These are phyloP conservation scores for Hypsizygus ulmarius DNA, from an alignment of 1,284 basidiomycete genomes.

Conservation along the genomic window DNA sequence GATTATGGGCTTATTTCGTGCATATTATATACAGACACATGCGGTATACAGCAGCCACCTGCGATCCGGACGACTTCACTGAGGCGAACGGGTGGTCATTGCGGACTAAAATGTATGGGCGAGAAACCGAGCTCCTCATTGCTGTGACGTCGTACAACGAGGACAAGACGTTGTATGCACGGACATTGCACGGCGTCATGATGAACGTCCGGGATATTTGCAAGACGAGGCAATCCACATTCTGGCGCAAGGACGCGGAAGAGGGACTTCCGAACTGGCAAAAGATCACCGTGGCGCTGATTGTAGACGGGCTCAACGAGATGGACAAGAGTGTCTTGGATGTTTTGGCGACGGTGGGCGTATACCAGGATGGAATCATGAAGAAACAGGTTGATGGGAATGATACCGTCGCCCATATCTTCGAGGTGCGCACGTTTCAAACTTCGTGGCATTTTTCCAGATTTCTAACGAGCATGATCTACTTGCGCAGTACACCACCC, in stretches of 20 bases:
- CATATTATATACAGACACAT: conserved; percentile 48
- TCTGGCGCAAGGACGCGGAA: conserved; percentile 84
- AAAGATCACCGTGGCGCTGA: conserved; percentile 86
- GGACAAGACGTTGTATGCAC: conserved; percentile 81
- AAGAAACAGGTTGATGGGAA: conserved; percentile 93
- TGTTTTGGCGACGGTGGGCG: conserved; percentile 82
- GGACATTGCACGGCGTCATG: conserved; percentile 95
- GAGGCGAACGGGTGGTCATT: conserved; percentile 66
- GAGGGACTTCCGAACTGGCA: conserved; percentile 91
- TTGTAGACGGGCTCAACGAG: conserved; percentile 91
- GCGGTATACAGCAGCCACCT: conserved; percentile 79
- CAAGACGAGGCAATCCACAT: conserved; percentile 94
- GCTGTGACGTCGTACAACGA: conserved; percentile 69
- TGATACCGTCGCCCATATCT: conserved; percentile 89
- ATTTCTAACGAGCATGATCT: background rate
- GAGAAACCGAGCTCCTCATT: conserved; percentile 78
- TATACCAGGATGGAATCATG: conserved; percentile 95
- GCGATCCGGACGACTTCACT: conserved; percentile 80
- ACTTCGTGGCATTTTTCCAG: background rate
- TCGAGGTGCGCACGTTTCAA: conserved; percentile 65
- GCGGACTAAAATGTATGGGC: conserved; percentile 64
- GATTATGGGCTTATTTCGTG: background rate
- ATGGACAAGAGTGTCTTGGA: conserved; percentile 96
- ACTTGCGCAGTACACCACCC: conserved; percentile 74
- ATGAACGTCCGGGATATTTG: conserved; percentile 97